Percentiles rank a stretch among this genome's conserved stretches.
Conservation (phyloP, 495 filamentous ascomycete species). For the Rhizodiscina lignyota region DNA sequence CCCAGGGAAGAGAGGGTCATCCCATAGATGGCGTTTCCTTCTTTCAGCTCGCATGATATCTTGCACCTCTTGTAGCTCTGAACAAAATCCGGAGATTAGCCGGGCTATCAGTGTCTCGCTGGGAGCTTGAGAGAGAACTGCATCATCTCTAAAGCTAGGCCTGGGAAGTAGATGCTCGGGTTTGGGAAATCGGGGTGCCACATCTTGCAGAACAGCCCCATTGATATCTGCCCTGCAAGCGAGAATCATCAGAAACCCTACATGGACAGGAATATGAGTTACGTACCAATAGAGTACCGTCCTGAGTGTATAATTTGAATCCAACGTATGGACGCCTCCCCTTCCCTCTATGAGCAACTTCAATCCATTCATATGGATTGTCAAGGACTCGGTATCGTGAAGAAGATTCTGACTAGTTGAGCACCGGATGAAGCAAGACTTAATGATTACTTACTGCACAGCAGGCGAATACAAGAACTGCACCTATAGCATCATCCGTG, state of each 20-base stretch:
- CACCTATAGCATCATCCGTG: slow-evolving; percentile 1
- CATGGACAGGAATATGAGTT: neutral
- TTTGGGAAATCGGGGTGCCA: neutral
- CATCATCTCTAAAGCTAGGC: too few species aligned
- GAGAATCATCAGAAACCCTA: too few species aligned
- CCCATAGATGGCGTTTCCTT: neutral
- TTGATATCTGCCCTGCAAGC: slow-evolving; percentile 1
- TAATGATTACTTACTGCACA: neutral
- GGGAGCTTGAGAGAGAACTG: neutral
- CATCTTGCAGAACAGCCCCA: neutral
- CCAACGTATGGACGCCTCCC: slow-evolving; percentile 2
- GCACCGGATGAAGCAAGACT: neutral
- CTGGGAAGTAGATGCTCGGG: slow-evolving; percentile 1
- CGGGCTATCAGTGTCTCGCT: too few species aligned
- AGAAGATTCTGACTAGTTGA: neutral
- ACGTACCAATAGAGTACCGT: slow-evolving; percentile 1
- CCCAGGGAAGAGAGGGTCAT: slow-evolving; percentile 1
- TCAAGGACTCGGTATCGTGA: neutral
- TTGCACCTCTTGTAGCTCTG: neutral
- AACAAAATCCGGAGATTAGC: neutral
- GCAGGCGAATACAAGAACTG: slow-evolving; percentile 1
- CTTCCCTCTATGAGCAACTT: neutral
- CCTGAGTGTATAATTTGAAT: neutral
- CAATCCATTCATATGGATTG: slow-evolving; percentile 1
- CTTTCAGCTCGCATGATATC: neutral